Evolutionary conservation across 2,329 filamentous ascomycete species (phyloP).

Genomic region (Talaromyces funiculosus): DNA sequence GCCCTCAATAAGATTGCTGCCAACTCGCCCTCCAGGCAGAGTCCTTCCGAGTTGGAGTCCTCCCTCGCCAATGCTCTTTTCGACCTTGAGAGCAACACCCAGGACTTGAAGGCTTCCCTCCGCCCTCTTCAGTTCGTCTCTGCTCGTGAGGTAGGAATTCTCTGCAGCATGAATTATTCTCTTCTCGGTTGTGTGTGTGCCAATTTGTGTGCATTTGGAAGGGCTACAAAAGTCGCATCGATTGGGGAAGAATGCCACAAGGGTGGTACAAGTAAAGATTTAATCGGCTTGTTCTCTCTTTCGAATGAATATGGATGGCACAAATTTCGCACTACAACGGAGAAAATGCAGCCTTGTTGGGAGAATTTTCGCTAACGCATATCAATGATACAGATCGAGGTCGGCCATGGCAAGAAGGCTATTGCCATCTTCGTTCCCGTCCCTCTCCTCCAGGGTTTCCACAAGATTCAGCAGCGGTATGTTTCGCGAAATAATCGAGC

Average conservation of each 20-base stretch:
- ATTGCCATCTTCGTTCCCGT: slow-evolving; percentile 99
- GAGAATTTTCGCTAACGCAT: slow-evolving; percentile 15
- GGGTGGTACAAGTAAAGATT: not conserved
- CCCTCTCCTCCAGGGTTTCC: slow-evolving; percentile 95
- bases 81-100: slow-evolving; percentile 98
- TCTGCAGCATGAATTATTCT: not conserved
- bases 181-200: not conserved
- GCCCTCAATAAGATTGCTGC: slow-evolving; percentile 96
- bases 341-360: not conserved
- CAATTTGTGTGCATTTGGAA: not conserved
- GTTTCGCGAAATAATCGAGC: slow-evolving; percentile 24
- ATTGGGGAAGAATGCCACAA: not conserved
- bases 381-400: slow-evolving; percentile 79
- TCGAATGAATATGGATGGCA: not conserved
- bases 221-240: not conserved
- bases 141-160: slow-evolving; percentile 79
- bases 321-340: not conserved
- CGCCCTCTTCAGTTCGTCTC: slow-evolving; percentile 98
- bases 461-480: slow-evolving; percentile 99
- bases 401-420: slow-evolving; percentile 99
- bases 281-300: not conserved
- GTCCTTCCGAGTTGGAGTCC: slow-evolving; percentile 95
- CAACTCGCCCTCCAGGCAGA: slow-evolving; percentile 94
- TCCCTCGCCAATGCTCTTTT: slow-evolving; percentile 94
- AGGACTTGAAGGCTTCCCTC: slow-evolving; percentile 93